phyloP scores from a whole-genome alignment of 768 basidiomycete genomes.

The Phylloporus scabripes region DNA sequence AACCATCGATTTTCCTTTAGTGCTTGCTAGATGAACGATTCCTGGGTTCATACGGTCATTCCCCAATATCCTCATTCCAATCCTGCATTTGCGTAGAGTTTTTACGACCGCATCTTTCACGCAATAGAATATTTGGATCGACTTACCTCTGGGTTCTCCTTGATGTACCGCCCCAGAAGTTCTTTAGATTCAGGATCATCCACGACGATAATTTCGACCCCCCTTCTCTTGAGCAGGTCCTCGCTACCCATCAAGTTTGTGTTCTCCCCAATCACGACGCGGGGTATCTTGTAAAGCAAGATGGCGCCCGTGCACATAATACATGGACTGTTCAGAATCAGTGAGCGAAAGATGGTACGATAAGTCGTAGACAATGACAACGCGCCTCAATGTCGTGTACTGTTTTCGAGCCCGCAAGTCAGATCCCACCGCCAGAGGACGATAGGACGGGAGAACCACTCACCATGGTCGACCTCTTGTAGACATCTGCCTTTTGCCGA shows the following conservation, averaged over 20 bases:
- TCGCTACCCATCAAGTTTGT: slow-evolving; percentile 50
- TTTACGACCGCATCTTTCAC: slow-evolving; percentile 1
- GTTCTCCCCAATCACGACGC: slow-evolving; percentile 65
- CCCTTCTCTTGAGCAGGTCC: slow-evolving; percentile 43
- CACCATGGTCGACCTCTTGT: slow-evolving; percentile 47
- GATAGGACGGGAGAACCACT: slow-evolving; percentile 6
- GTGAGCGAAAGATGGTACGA: background rate
- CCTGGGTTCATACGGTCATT: slow-evolving; percentile 14
- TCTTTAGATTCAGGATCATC: slow-evolving; percentile 46
- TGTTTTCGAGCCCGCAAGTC: slow-evolving; percentile 5
- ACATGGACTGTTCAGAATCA: slow-evolving; percentile 43
- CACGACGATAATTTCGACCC: slow-evolving; percentile 50
- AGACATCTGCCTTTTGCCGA: slow-evolving; percentile 39
- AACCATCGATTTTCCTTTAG: background rate
- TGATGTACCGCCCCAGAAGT: slow-evolving; percentile 54
- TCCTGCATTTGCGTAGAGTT: slow-evolving; percentile 31
- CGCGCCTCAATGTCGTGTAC: slow-evolving; percentile 37
- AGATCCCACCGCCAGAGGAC: background rate
- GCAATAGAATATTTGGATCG: slow-evolving; percentile 5
- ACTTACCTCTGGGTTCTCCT: slow-evolving; percentile 47
- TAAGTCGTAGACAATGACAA: background rate
- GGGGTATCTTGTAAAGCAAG: slow-evolving; percentile 56
- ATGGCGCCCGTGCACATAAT: slow-evolving; percentile 63
- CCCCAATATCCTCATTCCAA: slow-evolving; percentile 63
- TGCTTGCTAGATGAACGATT: slow-evolving; percentile 4